Evolutionary conservation across 768 basidiomycete genomes (phyloP).

Genomic region (Tulasnella sp.): DNA sequence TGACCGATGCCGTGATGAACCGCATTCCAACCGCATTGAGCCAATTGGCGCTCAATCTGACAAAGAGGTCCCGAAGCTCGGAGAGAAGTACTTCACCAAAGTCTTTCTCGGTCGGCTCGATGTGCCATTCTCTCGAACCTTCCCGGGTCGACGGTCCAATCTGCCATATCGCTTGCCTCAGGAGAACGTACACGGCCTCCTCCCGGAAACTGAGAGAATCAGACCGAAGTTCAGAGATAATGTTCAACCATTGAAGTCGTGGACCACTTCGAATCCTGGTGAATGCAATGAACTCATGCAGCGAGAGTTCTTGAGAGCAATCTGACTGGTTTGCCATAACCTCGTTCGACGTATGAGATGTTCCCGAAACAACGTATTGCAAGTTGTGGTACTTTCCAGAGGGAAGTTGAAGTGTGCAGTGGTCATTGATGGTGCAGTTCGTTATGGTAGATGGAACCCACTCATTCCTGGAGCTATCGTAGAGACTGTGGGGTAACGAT

Average conservation of each 20-base stretch:
- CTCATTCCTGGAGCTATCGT: constrained; percentile 19
- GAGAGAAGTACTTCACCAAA: constrained; percentile 31
- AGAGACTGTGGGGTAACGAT: too few relatives aligned
- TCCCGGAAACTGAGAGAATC: constrained; percentile 30
- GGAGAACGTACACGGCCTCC: constrained; percentile 31
- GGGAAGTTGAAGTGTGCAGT: constrained; percentile 27
- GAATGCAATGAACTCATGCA: constrained; percentile 38
- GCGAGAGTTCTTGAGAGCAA: constrained; percentile 30
- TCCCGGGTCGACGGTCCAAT: constrained; percentile 25
- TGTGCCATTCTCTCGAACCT: constrained; percentile 30
- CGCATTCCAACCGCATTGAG: constrained; percentile 25
- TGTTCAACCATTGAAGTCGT: constrained; percentile 39
- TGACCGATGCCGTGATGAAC: constrained; percentile 27
- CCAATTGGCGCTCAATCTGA: constrained; percentile 33
- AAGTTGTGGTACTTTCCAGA: constrained; percentile 26
- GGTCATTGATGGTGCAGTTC: constrained; percentile 15
- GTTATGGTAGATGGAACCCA: constrained; percentile 19
- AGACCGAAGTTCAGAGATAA: constrained; percentile 34
- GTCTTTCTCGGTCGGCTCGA: constrained; percentile 23
- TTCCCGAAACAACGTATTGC: constrained; percentile 26
- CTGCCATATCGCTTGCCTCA: constrained; percentile 36
- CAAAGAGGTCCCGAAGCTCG: constrained; percentile 29
- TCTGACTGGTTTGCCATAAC: constrained; percentile 32
- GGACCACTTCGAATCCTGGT: constrained; percentile 35
- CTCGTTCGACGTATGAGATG: constrained; percentile 32